Conservation (phyloP, 108 stramenopile genomes). For the Discostella stelligeroides region DNA sequence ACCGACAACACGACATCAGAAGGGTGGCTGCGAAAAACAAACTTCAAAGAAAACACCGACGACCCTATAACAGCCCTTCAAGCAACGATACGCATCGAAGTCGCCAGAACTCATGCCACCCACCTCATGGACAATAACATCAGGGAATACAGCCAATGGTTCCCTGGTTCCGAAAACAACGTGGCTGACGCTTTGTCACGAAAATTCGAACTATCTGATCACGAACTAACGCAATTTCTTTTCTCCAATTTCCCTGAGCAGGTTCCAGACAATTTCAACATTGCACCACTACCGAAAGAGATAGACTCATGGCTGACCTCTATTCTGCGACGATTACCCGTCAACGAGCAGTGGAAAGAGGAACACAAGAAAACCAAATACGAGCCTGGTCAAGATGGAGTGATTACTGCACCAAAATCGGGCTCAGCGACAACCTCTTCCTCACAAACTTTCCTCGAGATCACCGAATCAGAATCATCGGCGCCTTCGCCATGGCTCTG, state of each 20-base stretch:
- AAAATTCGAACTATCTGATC: neutral
- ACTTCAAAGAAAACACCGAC: too few relatives aligned
- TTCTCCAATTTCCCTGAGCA: neutral
- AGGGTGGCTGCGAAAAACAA: constrained; percentile 4
- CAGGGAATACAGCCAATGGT: constrained; percentile 8
- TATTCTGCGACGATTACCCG: neutral
- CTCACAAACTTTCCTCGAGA: neutral
- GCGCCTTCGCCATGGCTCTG: too few relatives aligned
- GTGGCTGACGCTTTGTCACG: neutral
- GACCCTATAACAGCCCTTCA: neutral
- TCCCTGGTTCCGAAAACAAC: neutral
- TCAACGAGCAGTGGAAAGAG: neutral
- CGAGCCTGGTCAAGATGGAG: constrained; percentile 1
- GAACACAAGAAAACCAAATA: constrained; percentile 5
- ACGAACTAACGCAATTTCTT: neutral
- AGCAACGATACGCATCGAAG: neutral
- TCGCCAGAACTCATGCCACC: neutral
- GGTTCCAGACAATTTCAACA: neutral
- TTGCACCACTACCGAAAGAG: neutral
- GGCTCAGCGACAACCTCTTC: constrained; percentile 8
- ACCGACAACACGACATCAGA: neutral
- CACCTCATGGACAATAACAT: neutral
- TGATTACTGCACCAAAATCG: neutral
- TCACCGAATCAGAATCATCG: neutral
- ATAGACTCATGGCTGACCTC: neutral